These are phyloP conservation scores for Diaporthe sp. DNA, from an alignment of 2,329 filamentous ascomycete species.

Conservation along the genomic window DNA sequence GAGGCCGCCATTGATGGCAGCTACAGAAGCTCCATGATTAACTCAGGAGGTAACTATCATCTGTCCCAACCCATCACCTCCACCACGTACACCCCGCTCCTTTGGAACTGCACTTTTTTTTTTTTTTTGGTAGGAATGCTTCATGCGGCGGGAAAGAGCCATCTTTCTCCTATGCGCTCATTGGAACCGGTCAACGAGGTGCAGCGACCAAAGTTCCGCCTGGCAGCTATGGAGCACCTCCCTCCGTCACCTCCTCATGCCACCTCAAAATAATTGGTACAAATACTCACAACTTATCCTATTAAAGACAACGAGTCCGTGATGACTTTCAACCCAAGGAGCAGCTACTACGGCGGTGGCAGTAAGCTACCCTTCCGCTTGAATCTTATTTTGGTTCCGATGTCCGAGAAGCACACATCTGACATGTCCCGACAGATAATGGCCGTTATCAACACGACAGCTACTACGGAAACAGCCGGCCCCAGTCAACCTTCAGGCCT, in stretches of 20 bases:
- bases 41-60: conserved; percentile 32
- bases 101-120: no score
- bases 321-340: conserved; percentile 65
- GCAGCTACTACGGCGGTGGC: conserved; percentile 63
- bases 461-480: conserved; percentile 54
- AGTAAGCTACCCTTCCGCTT: conserved; percentile 38
- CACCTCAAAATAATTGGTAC: neutral
- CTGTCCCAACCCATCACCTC: conserved; percentile 7
- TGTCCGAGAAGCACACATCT: neutral
- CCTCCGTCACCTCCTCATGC: neutral
- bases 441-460: conserved; percentile 62
- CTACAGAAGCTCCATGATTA: conserved; percentile 59
- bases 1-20: conserved; percentile 91
- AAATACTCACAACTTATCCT: conserved; percentile 36
- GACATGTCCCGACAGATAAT: conserved; percentile 46
- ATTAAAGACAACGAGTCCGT: conserved; percentile 58
- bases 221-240: neutral
- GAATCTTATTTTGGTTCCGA: neutral
- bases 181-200: neutral
- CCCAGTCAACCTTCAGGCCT: conserved; percentile 32
- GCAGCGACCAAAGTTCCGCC: neutral
- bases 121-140: neutral
- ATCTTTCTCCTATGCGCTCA: neutral
- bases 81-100: neutral
- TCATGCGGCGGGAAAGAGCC: no score